Conservation (phyloP, 331 rosid genomes). For the Telfairia occidentalis region DNA sequence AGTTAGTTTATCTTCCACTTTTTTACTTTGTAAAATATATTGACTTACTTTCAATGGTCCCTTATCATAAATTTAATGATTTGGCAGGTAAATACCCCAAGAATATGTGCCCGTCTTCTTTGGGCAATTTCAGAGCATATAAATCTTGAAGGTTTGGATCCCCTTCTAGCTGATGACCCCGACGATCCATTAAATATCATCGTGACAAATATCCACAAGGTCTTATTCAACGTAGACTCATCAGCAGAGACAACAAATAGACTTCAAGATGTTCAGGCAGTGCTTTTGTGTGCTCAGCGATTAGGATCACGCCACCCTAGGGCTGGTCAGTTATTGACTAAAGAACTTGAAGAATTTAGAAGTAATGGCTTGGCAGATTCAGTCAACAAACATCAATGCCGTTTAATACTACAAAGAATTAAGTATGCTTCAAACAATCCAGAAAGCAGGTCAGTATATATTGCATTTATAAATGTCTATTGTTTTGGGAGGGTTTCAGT, state of each 20-base stretch:
- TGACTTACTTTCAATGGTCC: neutral
- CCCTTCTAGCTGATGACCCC: constrained; percentile 96
- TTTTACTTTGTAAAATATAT: neutral
- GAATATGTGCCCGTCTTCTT: constrained; percentile 79
- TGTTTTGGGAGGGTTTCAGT: neutral
- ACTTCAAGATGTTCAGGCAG: constrained; percentile 93
- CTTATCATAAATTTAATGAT: constrained; percentile 14
- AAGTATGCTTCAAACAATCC: constrained; percentile 67
- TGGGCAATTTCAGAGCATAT: constrained; percentile 95
- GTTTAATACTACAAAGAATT: constrained; percentile 81
- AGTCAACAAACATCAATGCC: constrained; percentile 92
- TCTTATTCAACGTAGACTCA: constrained; percentile 65
- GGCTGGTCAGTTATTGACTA: constrained; percentile 76
- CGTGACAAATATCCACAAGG: constrained; percentile 68
- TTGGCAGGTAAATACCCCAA: constrained; percentile 80
- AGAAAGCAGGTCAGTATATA: constrained; percentile 50
- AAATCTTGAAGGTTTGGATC: constrained; percentile 93
- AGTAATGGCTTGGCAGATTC: constrained; percentile 62
- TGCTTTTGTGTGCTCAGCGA: constrained; percentile 79
- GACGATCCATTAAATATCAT: constrained; percentile 84
- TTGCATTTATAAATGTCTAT: neutral
- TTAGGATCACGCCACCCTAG: constrained; percentile 85
- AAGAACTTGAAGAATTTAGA: constrained; percentile 95
- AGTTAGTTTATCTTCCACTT: constrained; percentile 3
- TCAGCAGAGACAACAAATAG: constrained; percentile 76